Base-by-base conservation (phyloP, 371 early-diverging fungal species). In the Mortierella sp. region DNA sequence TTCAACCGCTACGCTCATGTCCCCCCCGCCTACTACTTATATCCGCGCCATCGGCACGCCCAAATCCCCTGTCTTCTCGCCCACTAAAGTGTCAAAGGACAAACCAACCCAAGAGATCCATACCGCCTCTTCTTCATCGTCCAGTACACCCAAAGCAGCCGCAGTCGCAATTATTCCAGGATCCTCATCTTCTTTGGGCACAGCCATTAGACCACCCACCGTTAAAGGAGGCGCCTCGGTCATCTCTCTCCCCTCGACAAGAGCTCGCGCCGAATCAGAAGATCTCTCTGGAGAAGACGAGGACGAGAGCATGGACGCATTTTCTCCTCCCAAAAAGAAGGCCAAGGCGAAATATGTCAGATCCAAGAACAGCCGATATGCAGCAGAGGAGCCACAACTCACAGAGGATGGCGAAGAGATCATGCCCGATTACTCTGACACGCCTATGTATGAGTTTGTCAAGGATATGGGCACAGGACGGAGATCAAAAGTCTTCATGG, bases 401-500 rank as follows among this genome's bases (percentile, higher is more conserved):
- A 68, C 19, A 7, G 91, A 91, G 11, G 91, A 91, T 42, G 84
- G 89, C 24, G 75, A 88, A 13, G 91, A 93, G 52, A 89, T 89
- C 13, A 45, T 88, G 11, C 81, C 82, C 0, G 89, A 88, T 8
- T 82, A 89, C 70, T 77, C 90, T 10, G 89, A 92, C 26, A 88
- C 79, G 21, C 89, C 89, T 31, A 91, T 93, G 90, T 76, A 82
- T 8, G 73, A 84, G 31, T 93, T 93, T 63, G 88, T 89, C 11
- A 81, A 81, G 26, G 93, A 93, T 80, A 70, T 90, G 38, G 87
- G 88, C 45, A 68, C 45, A 19, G 93, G 93, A 26, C 79, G 90
- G 65, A 90, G 92, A 5, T 90, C 90, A 0, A 90, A 89, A 31
- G 68, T 80, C 14, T 93, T 88, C 80, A 84, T 87, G 58, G 93